phyloP scores from a whole-genome alignment of 1,284 basidiomycete genomes.

The Sanguinoderma infundibulare region DNA sequence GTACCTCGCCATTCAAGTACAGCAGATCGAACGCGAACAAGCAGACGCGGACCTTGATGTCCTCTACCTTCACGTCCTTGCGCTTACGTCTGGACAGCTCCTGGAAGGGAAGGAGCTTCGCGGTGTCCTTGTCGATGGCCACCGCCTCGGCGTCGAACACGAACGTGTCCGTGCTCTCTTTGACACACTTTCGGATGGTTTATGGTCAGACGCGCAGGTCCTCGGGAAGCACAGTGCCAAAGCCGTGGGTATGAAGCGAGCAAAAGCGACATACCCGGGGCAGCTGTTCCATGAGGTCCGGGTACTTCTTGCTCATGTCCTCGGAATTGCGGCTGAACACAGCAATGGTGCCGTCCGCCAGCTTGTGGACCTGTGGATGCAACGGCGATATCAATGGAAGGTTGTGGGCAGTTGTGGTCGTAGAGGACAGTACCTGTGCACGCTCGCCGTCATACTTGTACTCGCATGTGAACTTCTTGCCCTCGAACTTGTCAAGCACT shows the following conservation, averaged over 20 bases:
- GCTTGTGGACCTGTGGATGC: conserved; percentile 73
- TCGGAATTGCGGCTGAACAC: conserved; percentile 98
- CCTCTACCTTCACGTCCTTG: conserved; percentile 96
- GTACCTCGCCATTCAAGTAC: conserved; percentile 91
- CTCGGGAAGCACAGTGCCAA: background rate
- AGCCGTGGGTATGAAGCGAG: background rate
- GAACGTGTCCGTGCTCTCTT: conserved; percentile 82
- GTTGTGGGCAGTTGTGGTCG: background rate
- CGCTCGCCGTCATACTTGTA: conserved; percentile 99
- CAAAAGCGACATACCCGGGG: conserved; percentile 64
- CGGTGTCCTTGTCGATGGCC: conserved; percentile 87
- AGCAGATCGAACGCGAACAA: conserved; percentile 96
- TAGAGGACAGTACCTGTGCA: conserved; percentile 69
- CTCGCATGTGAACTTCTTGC: conserved; percentile 96
- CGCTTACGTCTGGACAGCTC: conserved; percentile 94
- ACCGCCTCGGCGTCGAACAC: conserved; percentile 97
- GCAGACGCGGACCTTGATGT: conserved; percentile 95
- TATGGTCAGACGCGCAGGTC: background rate
- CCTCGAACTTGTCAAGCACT: conserved; percentile 96
- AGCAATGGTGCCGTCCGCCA: conserved; percentile 79
- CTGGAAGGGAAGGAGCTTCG: conserved; percentile 94
- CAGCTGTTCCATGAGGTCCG: conserved; percentile 93
- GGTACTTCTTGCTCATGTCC: conserved; percentile 99
- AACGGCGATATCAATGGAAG: background rate
- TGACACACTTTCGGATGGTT: conserved; percentile 73